A percentile compares a stretch with the other conserved stretches of the same genome.
Evolutionary conservation across 2,329 filamentous ascomycete genomes (phyloP).

Genomic region (Colletotrichum spaethianum): DNA sequence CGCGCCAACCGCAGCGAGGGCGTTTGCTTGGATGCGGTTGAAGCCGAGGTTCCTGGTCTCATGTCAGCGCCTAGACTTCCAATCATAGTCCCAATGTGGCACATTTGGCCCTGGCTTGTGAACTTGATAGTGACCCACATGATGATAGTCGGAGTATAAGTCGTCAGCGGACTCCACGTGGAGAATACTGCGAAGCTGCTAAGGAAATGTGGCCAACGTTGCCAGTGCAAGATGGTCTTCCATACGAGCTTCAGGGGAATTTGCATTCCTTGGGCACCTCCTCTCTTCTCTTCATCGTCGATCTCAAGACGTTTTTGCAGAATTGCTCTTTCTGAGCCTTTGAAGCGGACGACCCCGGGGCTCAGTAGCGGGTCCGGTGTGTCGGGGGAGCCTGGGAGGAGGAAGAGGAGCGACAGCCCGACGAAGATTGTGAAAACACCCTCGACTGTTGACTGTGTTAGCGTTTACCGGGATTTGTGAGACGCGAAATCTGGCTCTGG

Average conservation of each 20-base stretch:
- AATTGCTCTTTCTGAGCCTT: slow-evolving; percentile 49
- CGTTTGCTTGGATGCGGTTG: slow-evolving; percentile 61
- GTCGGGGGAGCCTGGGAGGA: slow-evolving; percentile 60
- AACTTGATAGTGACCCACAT: slow-evolving; percentile 46
- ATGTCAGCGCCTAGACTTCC: not conserved
- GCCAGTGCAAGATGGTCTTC: slow-evolving; percentile 59
- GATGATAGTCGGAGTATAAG: slow-evolving; percentile 64
- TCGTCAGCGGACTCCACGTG: slow-evolving; percentile 66
- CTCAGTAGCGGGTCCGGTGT: slow-evolving; percentile 55
- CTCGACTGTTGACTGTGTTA: slow-evolving; percentile 53
- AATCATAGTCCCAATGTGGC: no score
- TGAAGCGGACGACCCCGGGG: slow-evolving; percentile 55
- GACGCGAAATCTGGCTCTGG: not conserved
- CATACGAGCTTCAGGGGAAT: slow-evolving; percentile 57
- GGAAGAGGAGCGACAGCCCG: slow-evolving; percentile 54
- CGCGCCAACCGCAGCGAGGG: slow-evolving; percentile 59
- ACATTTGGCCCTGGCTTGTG: no score
- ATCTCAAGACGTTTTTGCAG: slow-evolving; percentile 53
- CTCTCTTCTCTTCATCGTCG: slow-evolving; percentile 50
- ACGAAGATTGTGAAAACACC: slow-evolving; percentile 60
- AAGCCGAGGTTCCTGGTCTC: slow-evolving; percentile 58
- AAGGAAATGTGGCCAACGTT: slow-evolving; percentile 63
- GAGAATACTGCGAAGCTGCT: slow-evolving; percentile 66
- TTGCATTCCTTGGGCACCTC: slow-evolving; percentile 52
- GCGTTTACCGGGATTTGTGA: no score